These are phyloP conservation scores for Acorus gramineus DNA, from an alignment of 106 monocot species.

Conservation along the genomic window DNA sequence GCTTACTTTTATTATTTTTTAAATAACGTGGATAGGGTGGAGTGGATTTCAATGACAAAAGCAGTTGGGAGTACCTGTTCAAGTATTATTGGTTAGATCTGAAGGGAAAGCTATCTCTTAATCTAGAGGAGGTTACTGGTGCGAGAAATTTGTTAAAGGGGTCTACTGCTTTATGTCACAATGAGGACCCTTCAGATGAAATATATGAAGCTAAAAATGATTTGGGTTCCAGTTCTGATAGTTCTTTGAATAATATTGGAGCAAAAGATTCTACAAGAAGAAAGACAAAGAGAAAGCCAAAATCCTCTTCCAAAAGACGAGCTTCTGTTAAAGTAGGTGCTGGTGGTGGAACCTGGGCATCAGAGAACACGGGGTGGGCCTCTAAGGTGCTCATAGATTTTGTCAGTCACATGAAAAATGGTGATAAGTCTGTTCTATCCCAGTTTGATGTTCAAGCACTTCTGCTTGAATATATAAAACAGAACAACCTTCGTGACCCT, in stretches of 20 bases:
- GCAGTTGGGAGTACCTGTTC: conserved; percentile 76
- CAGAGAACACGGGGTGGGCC: conserved; percentile 54
- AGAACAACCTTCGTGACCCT: conserved; percentile 74
- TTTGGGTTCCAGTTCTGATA: conserved; percentile 36
- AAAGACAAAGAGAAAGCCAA: conserved; percentile 25
- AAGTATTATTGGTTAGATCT: conserved; percentile 89
- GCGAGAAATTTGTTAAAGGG: conserved; percentile 45
- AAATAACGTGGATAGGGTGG: conserved; percentile 15
- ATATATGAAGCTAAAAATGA: conserved; percentile 40
- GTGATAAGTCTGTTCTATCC: conserved; percentile 52
- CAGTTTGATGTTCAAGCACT: conserved; percentile 89
- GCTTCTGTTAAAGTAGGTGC: conserved; percentile 11
- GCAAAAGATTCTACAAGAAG: conserved; percentile 28
- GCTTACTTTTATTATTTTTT: no score
- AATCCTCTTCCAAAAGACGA: conserved; percentile 3
- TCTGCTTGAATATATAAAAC: conserved; percentile 86
- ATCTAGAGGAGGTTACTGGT: conserved; percentile 56
- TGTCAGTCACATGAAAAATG: conserved; percentile 70
- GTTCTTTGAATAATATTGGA: conserved; percentile 29
- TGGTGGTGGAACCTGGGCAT: conserved; percentile 7
- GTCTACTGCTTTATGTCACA: conserved; percentile 1
- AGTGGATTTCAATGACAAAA: conserved; percentile 86
- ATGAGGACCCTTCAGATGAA: conserved; percentile 64
- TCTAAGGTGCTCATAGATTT: conserved; percentile 76
- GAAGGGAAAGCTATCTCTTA: conserved; percentile 68